These are phyloP conservation scores for Botrytis cinerea DNA, from an alignment of 2,329 filamentous ascomycete species.

Conservation along the genomic window DNA sequence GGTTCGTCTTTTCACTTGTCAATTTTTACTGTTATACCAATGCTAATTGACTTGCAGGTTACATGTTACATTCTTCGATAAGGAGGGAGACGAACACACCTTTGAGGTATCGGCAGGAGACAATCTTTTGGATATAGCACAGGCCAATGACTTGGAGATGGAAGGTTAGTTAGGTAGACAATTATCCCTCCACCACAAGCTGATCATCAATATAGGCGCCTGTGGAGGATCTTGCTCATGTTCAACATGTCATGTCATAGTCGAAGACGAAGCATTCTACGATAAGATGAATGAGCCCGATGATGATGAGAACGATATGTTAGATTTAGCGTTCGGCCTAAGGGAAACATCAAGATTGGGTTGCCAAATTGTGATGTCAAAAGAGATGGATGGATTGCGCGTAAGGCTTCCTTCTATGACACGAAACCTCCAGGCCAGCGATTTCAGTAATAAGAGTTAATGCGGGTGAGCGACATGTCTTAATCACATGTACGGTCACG, in stretches of 20 bases:
- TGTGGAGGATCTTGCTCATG: conserved; percentile 83
- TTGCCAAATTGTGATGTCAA: conserved; percentile 74
- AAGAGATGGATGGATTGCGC: conserved; percentile 81
- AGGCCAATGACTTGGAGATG: conserved; percentile 95
- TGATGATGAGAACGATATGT: conserved; percentile 70
- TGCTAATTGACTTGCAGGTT: conserved; percentile 55
- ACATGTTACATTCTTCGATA: conserved; percentile 90
- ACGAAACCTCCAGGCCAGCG: conserved; percentile 90
- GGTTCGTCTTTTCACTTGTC: conserved; percentile 57
- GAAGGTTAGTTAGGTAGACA: conserved; percentile 60
- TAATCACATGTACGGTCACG: not conserved
- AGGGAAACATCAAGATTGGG: conserved; percentile 63
- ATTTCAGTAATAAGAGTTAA: conserved; percentile 62
- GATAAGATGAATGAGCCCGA: conserved; percentile 62
- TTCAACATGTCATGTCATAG: conserved; percentile 74
- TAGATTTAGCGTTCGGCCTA: conserved; percentile 72
- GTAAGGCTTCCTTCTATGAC: conserved; percentile 92
- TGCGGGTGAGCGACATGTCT: not conserved
- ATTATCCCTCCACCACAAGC: not conserved
- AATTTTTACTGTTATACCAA: not conserved
- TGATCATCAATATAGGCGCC: conserved; percentile 56
- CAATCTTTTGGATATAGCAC: conserved; percentile 93
- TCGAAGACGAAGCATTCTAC: conserved; percentile 63
- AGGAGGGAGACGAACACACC: conserved; percentile 74
- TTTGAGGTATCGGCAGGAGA: conserved; percentile 83